Evolutionary conservation across 2,329 filamentous ascomycete genomes (phyloP).

Genomic region (Monilinia fructigena): DNA sequence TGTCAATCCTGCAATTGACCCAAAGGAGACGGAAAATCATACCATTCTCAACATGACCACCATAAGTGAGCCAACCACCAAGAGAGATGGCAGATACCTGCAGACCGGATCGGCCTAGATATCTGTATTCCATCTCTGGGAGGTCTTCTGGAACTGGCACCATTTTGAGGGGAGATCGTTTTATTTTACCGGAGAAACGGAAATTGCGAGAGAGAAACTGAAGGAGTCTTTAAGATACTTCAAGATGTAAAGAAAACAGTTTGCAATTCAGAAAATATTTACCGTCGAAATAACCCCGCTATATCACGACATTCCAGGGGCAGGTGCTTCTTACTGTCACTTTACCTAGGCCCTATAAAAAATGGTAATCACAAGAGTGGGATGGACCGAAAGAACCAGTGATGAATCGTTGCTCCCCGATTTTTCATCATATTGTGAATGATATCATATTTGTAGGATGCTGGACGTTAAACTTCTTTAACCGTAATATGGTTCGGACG

Average conservation of each 20-base stretch:
- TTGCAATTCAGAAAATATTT: conserved; percentile 12
- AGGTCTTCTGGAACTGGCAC: conserved; percentile 43
- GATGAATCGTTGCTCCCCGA: not conserved
- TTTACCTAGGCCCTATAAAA: not conserved
- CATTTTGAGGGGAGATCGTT: conserved; percentile 34
- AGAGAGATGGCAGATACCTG: conserved; percentile 73
- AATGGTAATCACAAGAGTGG: conserved; percentile 1
- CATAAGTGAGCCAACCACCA: conserved; percentile 72
- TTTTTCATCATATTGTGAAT: not conserved
- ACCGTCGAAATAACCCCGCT: conserved; percentile 7
- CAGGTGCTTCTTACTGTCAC: not conserved
- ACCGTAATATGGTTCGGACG: not conserved
- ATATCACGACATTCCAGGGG: conserved; percentile 18
- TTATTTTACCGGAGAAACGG: not conserved
- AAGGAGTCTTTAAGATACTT: not conserved
- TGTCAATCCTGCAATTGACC: conserved; percentile 13
- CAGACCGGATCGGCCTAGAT: conserved; percentile 68
- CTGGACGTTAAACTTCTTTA: not conserved
- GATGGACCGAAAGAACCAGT: not conserved
- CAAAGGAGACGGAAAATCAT: conserved; percentile 23
- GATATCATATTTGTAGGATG: not conserved
- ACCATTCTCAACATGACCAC: conserved; percentile 69
- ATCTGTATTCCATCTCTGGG: conserved; percentile 66
- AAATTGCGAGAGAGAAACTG: not conserved
- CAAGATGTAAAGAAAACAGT: not conserved